phyloP scores from a whole-genome alignment of 345 rosid genomes.

The Cardamine resedifolia region DNA sequence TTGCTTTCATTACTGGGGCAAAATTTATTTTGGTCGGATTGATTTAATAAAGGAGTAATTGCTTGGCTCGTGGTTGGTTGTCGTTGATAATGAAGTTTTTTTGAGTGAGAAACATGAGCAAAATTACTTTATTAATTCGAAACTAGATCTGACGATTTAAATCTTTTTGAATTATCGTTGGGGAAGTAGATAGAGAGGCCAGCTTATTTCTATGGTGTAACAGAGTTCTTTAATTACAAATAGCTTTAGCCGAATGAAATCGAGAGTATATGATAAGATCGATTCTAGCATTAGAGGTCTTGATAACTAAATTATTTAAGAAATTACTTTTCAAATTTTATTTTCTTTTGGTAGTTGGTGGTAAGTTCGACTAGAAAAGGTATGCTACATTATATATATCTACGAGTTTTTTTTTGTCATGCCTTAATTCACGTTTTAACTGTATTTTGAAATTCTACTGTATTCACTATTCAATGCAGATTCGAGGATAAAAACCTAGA shows the following conservation, averaged over 20 bases:
- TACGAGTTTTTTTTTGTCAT: not conserved
- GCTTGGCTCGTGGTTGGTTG: not conserved
- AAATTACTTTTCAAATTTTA: too few relatives aligned
- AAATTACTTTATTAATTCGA: too few relatives aligned
- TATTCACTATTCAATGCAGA: constrained; percentile 40
- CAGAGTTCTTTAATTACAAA: too few relatives aligned
- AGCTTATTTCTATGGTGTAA: not conserved
- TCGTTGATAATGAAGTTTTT: not conserved
- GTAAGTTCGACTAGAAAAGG: too few relatives aligned
- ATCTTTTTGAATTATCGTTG: too few relatives aligned
- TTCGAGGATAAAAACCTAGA: constrained; percentile 60
- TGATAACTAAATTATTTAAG: too few relatives aligned
- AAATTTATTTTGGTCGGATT: not conserved
- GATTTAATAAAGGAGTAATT: too few relatives aligned
- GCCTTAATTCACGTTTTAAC: not conserved
- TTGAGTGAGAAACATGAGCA: not conserved
- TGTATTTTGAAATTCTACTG: not conserved
- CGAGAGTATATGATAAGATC: too few relatives aligned
- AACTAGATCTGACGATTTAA: too few relatives aligned
- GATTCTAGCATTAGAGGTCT: not conserved
- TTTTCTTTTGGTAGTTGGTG: too few relatives aligned
- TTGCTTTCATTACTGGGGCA: not conserved
- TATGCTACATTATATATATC: not conserved
- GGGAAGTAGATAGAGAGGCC: not conserved
- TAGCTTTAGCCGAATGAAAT: not conserved